These are phyloP conservation scores for Otatea glauca DNA, from an alignment of 176 grass and related monocot genomes.

Conservation along the genomic window DNA sequence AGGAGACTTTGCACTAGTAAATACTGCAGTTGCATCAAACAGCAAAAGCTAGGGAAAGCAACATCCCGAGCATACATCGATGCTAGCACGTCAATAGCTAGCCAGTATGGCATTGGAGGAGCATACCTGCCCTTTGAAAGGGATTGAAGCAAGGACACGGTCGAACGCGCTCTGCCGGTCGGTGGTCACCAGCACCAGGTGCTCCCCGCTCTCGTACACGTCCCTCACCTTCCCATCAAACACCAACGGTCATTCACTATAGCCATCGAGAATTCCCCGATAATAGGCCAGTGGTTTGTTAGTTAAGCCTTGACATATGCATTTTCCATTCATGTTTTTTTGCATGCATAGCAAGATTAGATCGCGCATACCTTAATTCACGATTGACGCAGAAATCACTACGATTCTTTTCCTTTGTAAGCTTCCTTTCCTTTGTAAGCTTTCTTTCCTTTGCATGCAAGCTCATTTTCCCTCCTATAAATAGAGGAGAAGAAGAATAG, in stretches of 20 bases:
- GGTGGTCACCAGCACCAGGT: slow-evolving; percentile 90
- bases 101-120: background rate
- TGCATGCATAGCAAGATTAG: no score
- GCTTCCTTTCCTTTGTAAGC: no score
- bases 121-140: slow-evolving; percentile 95
- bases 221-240: slow-evolving; percentile 75
- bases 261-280: background rate
- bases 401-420: no score
- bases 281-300: background rate
- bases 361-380: no score
- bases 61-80: background rate
- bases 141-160: slow-evolving; percentile 86
- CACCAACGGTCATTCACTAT: background rate
- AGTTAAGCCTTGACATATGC: no score
- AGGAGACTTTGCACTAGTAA: no score
- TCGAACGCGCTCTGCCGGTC: slow-evolving; percentile 97
- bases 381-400: no score
- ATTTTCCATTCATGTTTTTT: no score
- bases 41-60: background rate
- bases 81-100: background rate
- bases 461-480: no score
- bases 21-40: background rate
- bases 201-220: slow-evolving; percentile 83
- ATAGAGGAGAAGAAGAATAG: no score
- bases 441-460: no score